A percentile compares a stretch with the other conserved stretches of the same genome.
Conservation (phyloP, 805 yeast genomes). For the Saturnispora besseyi region DNA sequence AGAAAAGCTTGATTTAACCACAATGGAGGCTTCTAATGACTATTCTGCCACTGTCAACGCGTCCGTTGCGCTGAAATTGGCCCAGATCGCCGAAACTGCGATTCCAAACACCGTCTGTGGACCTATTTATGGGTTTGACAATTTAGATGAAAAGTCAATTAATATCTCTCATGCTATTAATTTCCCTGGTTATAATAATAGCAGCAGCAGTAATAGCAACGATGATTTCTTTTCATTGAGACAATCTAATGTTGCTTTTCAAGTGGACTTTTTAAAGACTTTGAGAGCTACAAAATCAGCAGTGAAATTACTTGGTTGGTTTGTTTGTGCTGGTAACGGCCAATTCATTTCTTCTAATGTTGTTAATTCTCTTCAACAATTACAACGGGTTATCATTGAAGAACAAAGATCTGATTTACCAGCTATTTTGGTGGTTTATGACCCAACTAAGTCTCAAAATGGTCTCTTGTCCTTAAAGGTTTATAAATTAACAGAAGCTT, state of each 20-base stretch:
- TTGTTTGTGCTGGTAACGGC: slow-evolving; percentile 44
- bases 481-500: slow-evolving; percentile 54
- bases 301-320: slow-evolving; percentile 72
- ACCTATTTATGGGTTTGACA: slow-evolving; percentile 66
- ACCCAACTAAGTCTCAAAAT: slow-evolving; percentile 57
- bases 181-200: slow-evolving; percentile 12
- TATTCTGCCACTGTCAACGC: slow-evolving; percentile 38
- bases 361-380: slow-evolving; percentile 59
- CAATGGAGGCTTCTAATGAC: slow-evolving; percentile 2
- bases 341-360: slow-evolving; percentile 57
- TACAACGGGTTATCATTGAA: slow-evolving; percentile 33
- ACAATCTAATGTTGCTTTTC: slow-evolving; percentile 57
- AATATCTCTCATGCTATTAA: slow-evolving; percentile 39
- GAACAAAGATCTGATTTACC: slow-evolving; percentile 29
- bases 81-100: slow-evolving; percentile 58
- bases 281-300: slow-evolving; percentile 58
- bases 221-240: slow-evolving; percentile 48
- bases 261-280: slow-evolving; percentile 54
- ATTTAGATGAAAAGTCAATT: slow-evolving; percentile 32
- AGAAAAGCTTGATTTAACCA: not conserved
- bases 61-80: slow-evolving; percentile 47
- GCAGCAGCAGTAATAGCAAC: not conserved
- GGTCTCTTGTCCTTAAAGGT: slow-evolving; percentile 61
- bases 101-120: slow-evolving; percentile 60
- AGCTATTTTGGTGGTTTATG: slow-evolving; percentile 50